Base-by-base conservation (phyloP, 768 basidiomycete genomes). In the Suillus hirtellus region DNA sequence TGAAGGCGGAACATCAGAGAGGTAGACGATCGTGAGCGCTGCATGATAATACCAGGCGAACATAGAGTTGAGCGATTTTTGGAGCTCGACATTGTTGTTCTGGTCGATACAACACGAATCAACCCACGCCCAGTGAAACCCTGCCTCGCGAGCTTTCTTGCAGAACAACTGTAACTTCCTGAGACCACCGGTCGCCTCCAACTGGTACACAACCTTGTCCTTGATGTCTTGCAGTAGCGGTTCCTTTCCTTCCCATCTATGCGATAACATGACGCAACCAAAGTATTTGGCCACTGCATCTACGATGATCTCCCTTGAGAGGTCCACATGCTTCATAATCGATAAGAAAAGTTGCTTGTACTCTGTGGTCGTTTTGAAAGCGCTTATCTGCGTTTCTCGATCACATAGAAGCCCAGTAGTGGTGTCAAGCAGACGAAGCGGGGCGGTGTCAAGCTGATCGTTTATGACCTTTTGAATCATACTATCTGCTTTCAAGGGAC, bases 231-330 rank as follows among this genome's bases (percentile, higher is more conserved):
- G 49, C 24, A 49, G 8, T 24, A 49, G 8, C 24, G 49, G 49
- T 21, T 49, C 49, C 49, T 49, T 49, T 27, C 49, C 14, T 49
- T 49, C 49, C 49, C 49, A 49, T 27, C 49, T 49, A 27, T 35
- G 52, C 2, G 52, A 54, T 34, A 54, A 7, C 52, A 54, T 54
- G 34, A 35, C 52, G 3, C 34, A 54, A n/a, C 34, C 11, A 2
- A 54, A 54, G 34, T 54, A 35, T 35, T 10, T 35, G 10, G 10
- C 5, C 31, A 54, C 52, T 35, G 5, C 34, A 11, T 54, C 34
- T 54, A 11, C 3, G n/a, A 54, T n/a, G 34, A 35, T 34, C 34
- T 35, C 34, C 34, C 11, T n/a, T 35, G 15, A 19, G 5, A 54
- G 19, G 34, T 54, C 34, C 7, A 34, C 19, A n/a, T n/a, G 53